Percentiles rank a stretch among this genome's conserved stretches.
Evolutionary conservation across 306 rosid genomes (phyloP).

Genomic region (Cucurbita argyrosperma): DNA sequence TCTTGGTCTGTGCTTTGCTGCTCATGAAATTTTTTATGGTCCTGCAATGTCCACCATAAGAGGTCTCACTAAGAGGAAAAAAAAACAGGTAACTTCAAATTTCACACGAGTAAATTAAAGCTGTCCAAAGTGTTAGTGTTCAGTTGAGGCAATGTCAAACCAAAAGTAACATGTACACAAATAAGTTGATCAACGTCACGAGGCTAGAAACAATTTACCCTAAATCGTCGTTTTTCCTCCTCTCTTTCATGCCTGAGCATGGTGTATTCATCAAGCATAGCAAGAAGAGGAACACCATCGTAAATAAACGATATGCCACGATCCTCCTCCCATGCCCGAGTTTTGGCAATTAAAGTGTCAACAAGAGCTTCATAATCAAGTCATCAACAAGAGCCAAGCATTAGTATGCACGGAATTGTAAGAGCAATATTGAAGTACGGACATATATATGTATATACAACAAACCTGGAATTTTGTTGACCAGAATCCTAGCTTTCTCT

Average conservation of each 20-base stretch:
- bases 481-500: constrained; percentile 89
- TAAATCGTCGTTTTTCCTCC: constrained; percentile 87
- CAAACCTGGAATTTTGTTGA: constrained; percentile 87
- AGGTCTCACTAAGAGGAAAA: not conserved
- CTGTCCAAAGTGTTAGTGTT: not conserved
- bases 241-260: constrained; percentile 97
- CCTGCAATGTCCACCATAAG: constrained; percentile 27
- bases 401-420: not conserved
- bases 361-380: constrained; percentile 60
- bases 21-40: constrained; percentile 81
- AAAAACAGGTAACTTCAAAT: not conserved
- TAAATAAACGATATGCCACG: constrained; percentile 63
- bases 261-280: constrained; percentile 96
- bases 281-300: constrained; percentile 95
- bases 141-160: not conserved
- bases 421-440: not conserved
- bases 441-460: not conserved
- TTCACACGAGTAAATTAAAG: not conserved
- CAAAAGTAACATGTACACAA: not conserved
- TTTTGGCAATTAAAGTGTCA: constrained; percentile 82
- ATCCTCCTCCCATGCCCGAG: constrained; percentile 94
- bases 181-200: not conserved
- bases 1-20: constrained; percentile 73
- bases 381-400: constrained; percentile 4
- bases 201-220: constrained; percentile 28